phyloP scores from a whole-genome alignment of 2,329 filamentous ascomycete species.

The Cryoendolithus antarcticus region DNA sequence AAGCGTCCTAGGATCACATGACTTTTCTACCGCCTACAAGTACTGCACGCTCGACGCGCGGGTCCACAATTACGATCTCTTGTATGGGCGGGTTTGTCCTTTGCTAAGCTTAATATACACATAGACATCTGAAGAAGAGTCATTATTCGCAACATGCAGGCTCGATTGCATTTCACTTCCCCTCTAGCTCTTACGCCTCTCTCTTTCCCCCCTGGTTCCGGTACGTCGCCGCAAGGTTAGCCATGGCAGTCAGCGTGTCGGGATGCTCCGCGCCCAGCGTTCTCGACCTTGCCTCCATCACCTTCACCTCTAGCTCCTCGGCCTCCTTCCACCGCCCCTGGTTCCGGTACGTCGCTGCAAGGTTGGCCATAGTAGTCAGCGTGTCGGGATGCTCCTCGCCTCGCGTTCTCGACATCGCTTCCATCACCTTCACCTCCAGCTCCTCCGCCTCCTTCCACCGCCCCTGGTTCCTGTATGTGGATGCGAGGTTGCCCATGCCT shows the following conservation, averaged over 20 bases:
- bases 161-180: no score
- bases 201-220: constrained; percentile 2
- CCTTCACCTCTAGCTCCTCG: constrained; percentile 5
- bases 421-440: no score
- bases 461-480: constrained; percentile 1
- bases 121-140: no score
- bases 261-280: constrained; percentile 6
- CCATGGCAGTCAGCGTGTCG: constrained; percentile 4
- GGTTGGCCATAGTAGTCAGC: constrained; percentile 5
- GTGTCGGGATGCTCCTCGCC: constrained; percentile 7
- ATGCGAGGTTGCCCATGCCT: constrained; percentile 1
- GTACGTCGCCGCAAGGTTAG: constrained; percentile 6
- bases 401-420: no score
- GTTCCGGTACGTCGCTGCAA: constrained; percentile 3
- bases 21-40: no score
- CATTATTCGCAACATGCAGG: no score
- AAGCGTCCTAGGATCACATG: no score
- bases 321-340: constrained; percentile 7
- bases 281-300: constrained; percentile 3
- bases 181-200: constrained; percentile 5
- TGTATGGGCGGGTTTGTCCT: no score
- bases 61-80: no score
- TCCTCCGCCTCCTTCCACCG: constrained; percentile 7
- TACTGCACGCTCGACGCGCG: no score
- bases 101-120: no score